Percentiles rank a stretch among this genome's conserved stretches.
These are phyloP conservation scores for Aspergillus avenaceus DNA, from an alignment of 495 filamentous ascomycete genomes.

Conservation along the genomic window DNA sequence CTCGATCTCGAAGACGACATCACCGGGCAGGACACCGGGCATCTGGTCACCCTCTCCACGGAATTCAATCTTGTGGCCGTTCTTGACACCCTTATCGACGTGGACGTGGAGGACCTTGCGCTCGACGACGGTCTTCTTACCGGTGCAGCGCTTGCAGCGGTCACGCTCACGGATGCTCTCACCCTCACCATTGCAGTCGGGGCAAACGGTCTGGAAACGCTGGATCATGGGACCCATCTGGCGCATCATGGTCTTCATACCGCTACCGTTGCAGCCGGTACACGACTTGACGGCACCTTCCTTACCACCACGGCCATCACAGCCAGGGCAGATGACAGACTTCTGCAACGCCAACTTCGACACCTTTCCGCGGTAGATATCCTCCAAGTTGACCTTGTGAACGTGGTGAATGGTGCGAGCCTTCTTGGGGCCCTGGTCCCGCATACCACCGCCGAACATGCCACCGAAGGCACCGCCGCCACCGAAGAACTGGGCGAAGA, in stretches of 20 bases:
- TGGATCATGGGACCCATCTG: slow-evolving; percentile 99
- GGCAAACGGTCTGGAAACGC: slow-evolving; percentile 98
- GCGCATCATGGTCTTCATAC: slow-evolving; percentile 99
- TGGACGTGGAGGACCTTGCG: slow-evolving; percentile 97
- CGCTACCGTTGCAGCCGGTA: slow-evolving; percentile 81
- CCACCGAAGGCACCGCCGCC: slow-evolving; percentile 78
- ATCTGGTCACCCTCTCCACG: slow-evolving; percentile 95
- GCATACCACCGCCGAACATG: slow-evolving; percentile 81
- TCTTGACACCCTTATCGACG: slow-evolving; percentile 90
- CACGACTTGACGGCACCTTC: slow-evolving; percentile 94
- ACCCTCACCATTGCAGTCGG: slow-evolving; percentile 94
- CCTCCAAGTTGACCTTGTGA: slow-evolving; percentile 95
- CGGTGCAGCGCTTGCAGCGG: slow-evolving; percentile 86
- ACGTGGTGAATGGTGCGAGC: slow-evolving; percentile 95
- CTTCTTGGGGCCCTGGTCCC: slow-evolving; percentile 82
- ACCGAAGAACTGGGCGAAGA: slow-evolving; percentile 98
- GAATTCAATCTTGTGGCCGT: slow-evolving; percentile 94
- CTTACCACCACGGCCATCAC: slow-evolving; percentile 94
- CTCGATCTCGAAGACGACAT: slow-evolving; percentile 96
- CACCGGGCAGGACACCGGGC: slow-evolving; percentile 85
- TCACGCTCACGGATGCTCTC: slow-evolving; percentile 96
- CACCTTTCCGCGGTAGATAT: slow-evolving; percentile 96
- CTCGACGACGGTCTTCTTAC: slow-evolving; percentile 97
- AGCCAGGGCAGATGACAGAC: slow-evolving; percentile 92
- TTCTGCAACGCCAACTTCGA: slow-evolving; percentile 97